Evolutionary conservation across 352 stramenopile genomes (phyloP).

Genomic region (Pythium dissimile): DNA sequence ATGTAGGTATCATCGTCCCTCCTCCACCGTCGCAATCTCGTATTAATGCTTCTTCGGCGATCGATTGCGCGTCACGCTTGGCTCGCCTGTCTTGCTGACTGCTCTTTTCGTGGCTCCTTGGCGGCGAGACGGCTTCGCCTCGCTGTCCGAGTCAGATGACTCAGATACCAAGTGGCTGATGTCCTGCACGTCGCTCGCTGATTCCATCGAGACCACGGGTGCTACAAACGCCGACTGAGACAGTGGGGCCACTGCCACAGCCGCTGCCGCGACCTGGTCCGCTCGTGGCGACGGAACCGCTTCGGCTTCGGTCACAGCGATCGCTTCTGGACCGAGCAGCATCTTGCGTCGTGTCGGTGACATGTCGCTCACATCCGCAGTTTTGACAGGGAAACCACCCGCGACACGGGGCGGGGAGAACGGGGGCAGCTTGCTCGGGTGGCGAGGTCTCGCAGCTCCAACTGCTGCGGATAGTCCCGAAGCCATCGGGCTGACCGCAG

Average conservation of each 20-base stretch:
- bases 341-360: slow-evolving; percentile 49
- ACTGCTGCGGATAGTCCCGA: neutral
- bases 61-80: neutral
- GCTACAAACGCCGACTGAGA: neutral
- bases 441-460: neutral
- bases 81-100: neutral
- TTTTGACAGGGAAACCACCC: neutral
- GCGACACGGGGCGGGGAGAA: neutral
- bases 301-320: slow-evolving; percentile 1
- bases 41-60: slow-evolving; percentile 5
- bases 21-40: too few relatives aligned
- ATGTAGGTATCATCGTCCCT: too few relatives aligned
- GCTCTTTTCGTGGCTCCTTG: neutral
- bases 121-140: neutral
- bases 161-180: slow-evolving; percentile 18
- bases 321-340: slow-evolving; percentile 28
- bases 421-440: neutral
- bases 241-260: neutral
- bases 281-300: slow-evolving; percentile 34
- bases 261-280: slow-evolving; percentile 34
- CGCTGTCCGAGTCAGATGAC: slow-evolving; percentile 14
- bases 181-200: slow-evolving; percentile 14
- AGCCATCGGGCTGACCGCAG: slow-evolving; percentile 8
- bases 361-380: slow-evolving; percentile 19
- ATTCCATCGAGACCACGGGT: slow-evolving; percentile 7